These are phyloP conservation scores for Globisporangium recalcitrans DNA, from an alignment of 352 stramenopile genomes.

Conservation along the genomic window DNA sequence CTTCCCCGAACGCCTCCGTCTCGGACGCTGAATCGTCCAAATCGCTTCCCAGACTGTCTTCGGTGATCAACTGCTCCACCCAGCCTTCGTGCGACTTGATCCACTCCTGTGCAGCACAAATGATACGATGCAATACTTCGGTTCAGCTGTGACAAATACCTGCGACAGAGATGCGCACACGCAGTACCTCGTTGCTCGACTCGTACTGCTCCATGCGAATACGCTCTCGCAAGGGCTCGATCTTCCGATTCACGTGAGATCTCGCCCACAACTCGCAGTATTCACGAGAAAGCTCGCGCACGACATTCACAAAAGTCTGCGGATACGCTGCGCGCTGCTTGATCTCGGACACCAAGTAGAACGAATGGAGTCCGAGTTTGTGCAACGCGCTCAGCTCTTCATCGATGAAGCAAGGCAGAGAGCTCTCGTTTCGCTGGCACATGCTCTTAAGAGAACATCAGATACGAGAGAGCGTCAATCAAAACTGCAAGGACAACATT, in stretches of 20 bases:
- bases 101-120: constrained; percentile 49
- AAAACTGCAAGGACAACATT: background rate
- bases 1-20: constrained; percentile 38
- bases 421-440: constrained; percentile 8
- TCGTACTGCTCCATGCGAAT: constrained; percentile 66
- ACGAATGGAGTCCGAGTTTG: constrained; percentile 44
- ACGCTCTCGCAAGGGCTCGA: constrained; percentile 54
- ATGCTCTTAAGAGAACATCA: constrained; percentile 14
- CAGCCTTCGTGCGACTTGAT: constrained; percentile 68
- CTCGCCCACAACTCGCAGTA: constrained; percentile 72
- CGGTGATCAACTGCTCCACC: constrained; percentile 58
- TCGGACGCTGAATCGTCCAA: constrained; percentile 36
- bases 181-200: constrained; percentile 74
- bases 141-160: background rate
- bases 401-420: constrained; percentile 43
- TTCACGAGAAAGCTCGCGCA: constrained; percentile 46
- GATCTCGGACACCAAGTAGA: constrained; percentile 50
- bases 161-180: background rate
- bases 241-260: constrained; percentile 51
- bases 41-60: constrained; percentile 35
- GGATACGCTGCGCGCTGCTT: constrained; percentile 32
- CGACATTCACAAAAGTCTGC: constrained; percentile 46
- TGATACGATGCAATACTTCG: too few species aligned
- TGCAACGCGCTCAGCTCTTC: constrained; percentile 44
- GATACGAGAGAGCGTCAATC: background rate